These are phyloP conservation scores for Ilyonectria sp. DNA, from an alignment of 2,329 filamentous ascomycete species.

Conservation along the genomic window DNA sequence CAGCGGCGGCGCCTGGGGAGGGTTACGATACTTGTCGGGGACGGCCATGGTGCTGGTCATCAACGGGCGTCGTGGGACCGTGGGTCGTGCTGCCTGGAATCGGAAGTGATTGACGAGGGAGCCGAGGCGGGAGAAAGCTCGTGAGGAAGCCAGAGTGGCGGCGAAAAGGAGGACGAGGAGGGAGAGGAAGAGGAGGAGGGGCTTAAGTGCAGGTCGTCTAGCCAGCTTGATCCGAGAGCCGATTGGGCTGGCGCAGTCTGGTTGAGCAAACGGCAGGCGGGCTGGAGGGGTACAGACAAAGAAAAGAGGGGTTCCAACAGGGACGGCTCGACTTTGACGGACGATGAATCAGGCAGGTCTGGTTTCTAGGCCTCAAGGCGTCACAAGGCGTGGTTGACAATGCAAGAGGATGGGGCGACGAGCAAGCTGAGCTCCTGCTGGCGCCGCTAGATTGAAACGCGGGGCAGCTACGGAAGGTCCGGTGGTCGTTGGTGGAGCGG, in stretches of 20 bases:
- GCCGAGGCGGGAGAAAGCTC: constrained; percentile 71
- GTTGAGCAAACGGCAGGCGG: constrained; percentile 14
- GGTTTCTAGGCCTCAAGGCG: constrained; percentile 31
- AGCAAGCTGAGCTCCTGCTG: constrained; percentile 31
- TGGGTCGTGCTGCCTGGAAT: constrained; percentile 52
- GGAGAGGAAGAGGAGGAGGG: constrained; percentile 60
- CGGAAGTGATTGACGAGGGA: constrained; percentile 71
- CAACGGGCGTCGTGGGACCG: constrained; percentile 52
- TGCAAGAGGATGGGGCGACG: constrained; percentile 40
- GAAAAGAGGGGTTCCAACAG: constrained; percentile 41
- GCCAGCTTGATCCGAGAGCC: constrained; percentile 49
- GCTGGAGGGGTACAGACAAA: constrained; percentile 12
- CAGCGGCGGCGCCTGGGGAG: constrained; percentile 83
- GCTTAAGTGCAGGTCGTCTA: constrained; percentile 45
- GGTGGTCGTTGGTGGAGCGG: background rate
- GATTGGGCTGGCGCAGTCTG: constrained; percentile 38
- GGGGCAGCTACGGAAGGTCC: constrained; percentile 39
- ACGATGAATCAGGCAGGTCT: constrained; percentile 27
- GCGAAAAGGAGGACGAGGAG: constrained; percentile 70
- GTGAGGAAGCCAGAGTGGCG: constrained; percentile 78
- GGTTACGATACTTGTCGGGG: constrained; percentile 77
- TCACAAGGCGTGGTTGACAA: constrained; percentile 31
- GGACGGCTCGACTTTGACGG: constrained; percentile 25
- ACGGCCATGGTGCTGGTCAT: constrained; percentile 73
- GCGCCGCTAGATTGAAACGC: constrained; percentile 40